These are phyloP conservation scores for Hyaloscypha finlandica DNA, from an alignment of 495 filamentous ascomycete genomes.

Conservation along the genomic window DNA sequence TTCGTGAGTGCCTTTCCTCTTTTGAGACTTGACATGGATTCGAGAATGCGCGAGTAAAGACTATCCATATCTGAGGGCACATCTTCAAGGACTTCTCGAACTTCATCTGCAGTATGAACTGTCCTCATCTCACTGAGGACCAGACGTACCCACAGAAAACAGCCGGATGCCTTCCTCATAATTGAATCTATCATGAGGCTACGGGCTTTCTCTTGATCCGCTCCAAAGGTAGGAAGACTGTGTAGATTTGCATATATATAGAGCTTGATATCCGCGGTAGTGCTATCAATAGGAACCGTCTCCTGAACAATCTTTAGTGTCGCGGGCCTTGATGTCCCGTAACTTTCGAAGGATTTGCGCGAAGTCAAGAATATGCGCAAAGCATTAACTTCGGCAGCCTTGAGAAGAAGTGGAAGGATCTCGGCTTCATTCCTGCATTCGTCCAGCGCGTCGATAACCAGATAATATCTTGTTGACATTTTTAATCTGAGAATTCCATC, in stretches of 20 bases:
- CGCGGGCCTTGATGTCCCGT: not conserved
- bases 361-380: not conserved
- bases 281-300: too few relatives aligned
- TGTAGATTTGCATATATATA: not conserved
- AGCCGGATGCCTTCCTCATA: slow-evolving; percentile 7
- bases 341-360: not conserved
- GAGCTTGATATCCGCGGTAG: too few relatives aligned
- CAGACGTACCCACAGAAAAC: slow-evolving; percentile 28
- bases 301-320: too few relatives aligned
- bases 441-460: not conserved
- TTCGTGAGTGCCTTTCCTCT: slow-evolving; percentile 7
- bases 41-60: slow-evolving; percentile 18
- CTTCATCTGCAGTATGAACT: slow-evolving; percentile 1
- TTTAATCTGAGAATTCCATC: slow-evolving; percentile 15
- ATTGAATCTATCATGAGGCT: slow-evolving; percentile 11
- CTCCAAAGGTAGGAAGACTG: not conserved
- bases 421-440: not conserved
- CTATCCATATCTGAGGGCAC: slow-evolving; percentile 23
- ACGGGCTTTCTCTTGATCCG: not conserved
- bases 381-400: not conserved
- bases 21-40: not conserved
- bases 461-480: not conserved
- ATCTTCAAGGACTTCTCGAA: slow-evolving; percentile 16
- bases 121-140: slow-evolving; percentile 20
- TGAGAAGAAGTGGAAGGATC: not conserved